These are phyloP conservation scores for Physcomitrellopsis africana DNA, from an alignment of 225 moss, liverwort and hornwort species.

Conservation along the genomic window DNA sequence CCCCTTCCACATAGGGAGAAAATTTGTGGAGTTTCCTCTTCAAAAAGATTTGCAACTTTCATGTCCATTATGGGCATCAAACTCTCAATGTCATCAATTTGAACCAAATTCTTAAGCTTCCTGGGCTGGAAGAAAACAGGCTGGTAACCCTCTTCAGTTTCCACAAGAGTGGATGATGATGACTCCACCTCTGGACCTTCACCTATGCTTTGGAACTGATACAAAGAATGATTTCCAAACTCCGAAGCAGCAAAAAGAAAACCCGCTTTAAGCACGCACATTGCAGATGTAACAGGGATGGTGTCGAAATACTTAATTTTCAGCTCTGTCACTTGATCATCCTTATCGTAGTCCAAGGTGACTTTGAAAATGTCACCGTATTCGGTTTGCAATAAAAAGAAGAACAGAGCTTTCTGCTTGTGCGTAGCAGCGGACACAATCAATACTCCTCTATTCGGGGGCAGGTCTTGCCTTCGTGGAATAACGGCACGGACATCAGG, in stretches of 20 bases:
- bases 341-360: conserved; percentile 85
- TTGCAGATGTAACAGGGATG: conserved; percentile 96
- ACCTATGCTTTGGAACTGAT: conserved; percentile 65
- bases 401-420: conserved; percentile 90
- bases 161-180: conserved; percentile 81
- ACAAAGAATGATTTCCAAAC: conserved; percentile 92
- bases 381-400: conserved; percentile 95
- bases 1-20: conserved; percentile 95
- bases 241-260: conserved; percentile 96
- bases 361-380: conserved; percentile 99
- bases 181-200: conserved; percentile 95
- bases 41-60: conserved; percentile 95
- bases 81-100: conserved; percentile 98
- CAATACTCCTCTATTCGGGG: conserved; percentile 85
- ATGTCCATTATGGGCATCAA: conserved; percentile 99
- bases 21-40: conserved; percentile 92
- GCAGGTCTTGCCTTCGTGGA: conserved; percentile 90
- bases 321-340: conserved; percentile 88
- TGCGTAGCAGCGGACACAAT: conserved; percentile 95
- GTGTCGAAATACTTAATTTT: conserved; percentile 81
- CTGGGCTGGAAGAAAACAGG: conserved; percentile 96
- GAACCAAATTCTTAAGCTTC: conserved; percentile 89
- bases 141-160: conserved; percentile 95
- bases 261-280: conserved; percentile 98
- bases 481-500: conserved; percentile 94